Conservation (phyloP, 805 yeast genomes). For the Yamadazyma phyllophila region DNA sequence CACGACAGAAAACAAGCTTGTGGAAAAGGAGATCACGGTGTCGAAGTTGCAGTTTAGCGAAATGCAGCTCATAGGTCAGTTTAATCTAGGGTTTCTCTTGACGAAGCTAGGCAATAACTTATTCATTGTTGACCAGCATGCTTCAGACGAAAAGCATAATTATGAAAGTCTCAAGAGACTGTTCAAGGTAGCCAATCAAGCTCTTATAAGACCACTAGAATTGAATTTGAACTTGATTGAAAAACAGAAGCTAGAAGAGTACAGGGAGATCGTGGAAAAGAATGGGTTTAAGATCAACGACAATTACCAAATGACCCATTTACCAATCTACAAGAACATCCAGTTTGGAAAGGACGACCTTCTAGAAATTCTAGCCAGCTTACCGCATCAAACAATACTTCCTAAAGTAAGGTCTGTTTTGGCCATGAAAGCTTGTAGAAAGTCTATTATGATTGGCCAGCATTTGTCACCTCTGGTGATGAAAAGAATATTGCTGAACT, state of each 20-base stretch:
- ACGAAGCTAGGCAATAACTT: conserved; percentile 61
- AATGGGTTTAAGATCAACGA: conserved; percentile 77
- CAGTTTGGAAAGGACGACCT: conserved; percentile 69
- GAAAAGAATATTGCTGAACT: conserved; percentile 63
- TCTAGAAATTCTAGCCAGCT: conserved; percentile 63
- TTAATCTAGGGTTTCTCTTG: conserved; percentile 90
- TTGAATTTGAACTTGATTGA: conserved; percentile 76
- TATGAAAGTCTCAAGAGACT: conserved; percentile 63
- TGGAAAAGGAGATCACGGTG: conserved; percentile 33
- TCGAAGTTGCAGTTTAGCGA: conserved; percentile 66
- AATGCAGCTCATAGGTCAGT: conserved; percentile 89
- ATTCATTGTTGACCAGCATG: conserved; percentile 95
- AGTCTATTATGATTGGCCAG: conserved; percentile 91
- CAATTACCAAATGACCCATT: conserved; percentile 47
- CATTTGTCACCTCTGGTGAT: conserved; percentile 58
- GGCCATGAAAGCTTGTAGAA: conserved; percentile 94
- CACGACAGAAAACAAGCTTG: not conserved
- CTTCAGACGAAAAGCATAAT: conserved; percentile 92
- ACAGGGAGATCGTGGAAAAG: conserved; percentile 52
- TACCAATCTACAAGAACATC: conserved; percentile 73
- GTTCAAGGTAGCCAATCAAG: conserved; percentile 59
- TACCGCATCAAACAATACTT: conserved; percentile 22
- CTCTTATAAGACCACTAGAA: conserved; percentile 56
- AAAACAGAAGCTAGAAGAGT: conserved; percentile 66
- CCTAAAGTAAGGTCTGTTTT: conserved; percentile 78